Evolutionary conservation across 257 asterid species (phyloP), one percentile per base, ranked within the genome.

Genomic region (Scutellaria minor): DNA sequence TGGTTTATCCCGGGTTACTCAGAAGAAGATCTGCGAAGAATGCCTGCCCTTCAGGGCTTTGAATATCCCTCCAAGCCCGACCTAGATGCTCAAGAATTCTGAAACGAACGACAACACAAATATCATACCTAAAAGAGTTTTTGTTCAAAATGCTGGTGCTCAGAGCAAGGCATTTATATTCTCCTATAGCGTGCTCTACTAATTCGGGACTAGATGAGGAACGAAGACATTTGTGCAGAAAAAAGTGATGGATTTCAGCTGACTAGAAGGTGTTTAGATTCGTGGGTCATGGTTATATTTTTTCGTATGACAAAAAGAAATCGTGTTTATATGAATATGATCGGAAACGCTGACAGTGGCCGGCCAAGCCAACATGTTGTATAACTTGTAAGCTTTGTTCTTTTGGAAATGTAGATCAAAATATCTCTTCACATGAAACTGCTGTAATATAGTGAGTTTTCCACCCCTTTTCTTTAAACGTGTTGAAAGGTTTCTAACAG

Each of bases 1-100:
- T 89, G 96, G 96, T 87, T 89, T 65, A 46, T 89, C 66, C 96
- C 93, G 2, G 78, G 83, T 6, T 89, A 89, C 88, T 81, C 91
- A 0, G 88, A 83, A 73, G 96, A 89, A 77, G 93, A 89, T 78
- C 64, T 87, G 67, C 80, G 87, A 68, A 73, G 90, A 55, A 87
- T 85, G 51, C 93, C 93, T 12, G 91, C 93, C 55, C 91, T 89
- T 71, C 93, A 87, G 64, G 96, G 96, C 64, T 79, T 89, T n/a
- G 93, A 89, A 78, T 89, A 89, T 72, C 96, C 96, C 39, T 83
- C 86, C 40, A 87, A 81, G 51, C 93, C 93, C 0, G 96, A 89
- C 41, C 67, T 85, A n/a, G 91, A 83, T 22, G 66, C 79, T 24
- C 89, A 82, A 83, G 89, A 84, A 74, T 81, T 85, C 78, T 85